Evolutionary conservation across 164 flowering plant species (phyloP).

Genomic region (Umbilicus rupestris): DNA sequence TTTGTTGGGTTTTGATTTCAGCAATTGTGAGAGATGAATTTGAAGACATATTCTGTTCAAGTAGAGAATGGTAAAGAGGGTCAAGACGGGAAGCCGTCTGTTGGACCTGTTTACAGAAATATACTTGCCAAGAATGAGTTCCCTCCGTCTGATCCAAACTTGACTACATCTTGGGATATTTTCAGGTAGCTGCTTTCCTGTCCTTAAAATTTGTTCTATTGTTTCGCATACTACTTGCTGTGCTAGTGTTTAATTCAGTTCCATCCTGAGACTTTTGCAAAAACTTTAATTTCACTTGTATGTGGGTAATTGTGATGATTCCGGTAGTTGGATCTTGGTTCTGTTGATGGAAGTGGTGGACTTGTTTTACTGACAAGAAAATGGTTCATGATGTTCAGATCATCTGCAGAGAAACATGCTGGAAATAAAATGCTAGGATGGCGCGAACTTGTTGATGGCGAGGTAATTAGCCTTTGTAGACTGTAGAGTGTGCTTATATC

Average conservation of each 20-base stretch:
- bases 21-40: conserved; percentile 9
- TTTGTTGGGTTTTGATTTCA: conserved; percentile 4
- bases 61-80: conserved; percentile 74
- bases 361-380: conserved; percentile 3
- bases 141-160: conserved; percentile 34
- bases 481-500: not conserved
- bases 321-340: not conserved
- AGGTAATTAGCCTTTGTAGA: conserved; percentile 34
- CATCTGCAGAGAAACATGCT: conserved; percentile 48
- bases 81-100: conserved; percentile 55
- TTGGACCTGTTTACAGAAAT: conserved; percentile 82
- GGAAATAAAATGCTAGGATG: conserved; percentile 83
- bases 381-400: conserved; percentile 29
- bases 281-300: too few species aligned
- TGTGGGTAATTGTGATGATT: too few species aligned
- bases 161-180: conserved; percentile 59
- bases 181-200: too few species aligned
- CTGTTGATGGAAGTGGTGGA: not conserved
- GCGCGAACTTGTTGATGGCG: conserved; percentile 55
- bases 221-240: not conserved
- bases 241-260: not conserved
- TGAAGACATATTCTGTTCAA: conserved; percentile 52
- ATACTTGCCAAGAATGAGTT: conserved; percentile 40
- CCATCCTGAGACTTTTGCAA: too few species aligned
- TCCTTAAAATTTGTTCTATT: too few species aligned